Percentiles rank a stretch among this genome's conserved stretches.
These are phyloP conservation scores for Lactifluus rugatus DNA, from an alignment of 768 basidiomycete genomes.

Conservation along the genomic window DNA sequence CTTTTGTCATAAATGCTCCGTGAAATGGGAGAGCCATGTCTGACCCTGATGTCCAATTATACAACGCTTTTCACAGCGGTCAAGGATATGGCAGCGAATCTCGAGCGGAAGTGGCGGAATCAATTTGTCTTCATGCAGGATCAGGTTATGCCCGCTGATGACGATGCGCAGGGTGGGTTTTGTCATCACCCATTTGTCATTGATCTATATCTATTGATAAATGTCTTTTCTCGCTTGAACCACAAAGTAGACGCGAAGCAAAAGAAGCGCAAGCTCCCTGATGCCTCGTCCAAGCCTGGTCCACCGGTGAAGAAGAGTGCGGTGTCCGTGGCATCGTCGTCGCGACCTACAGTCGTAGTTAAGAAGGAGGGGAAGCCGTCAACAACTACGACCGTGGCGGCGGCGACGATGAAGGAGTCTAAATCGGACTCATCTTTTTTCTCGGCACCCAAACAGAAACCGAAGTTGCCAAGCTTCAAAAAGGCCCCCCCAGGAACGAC, in stretches of 20 bases:
- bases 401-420: slow-evolving; percentile 50
- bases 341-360: slow-evolving; percentile 31
- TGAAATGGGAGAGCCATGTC: slow-evolving; percentile 40
- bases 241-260: slow-evolving; percentile 24
- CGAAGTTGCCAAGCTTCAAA: slow-evolving; percentile 79
- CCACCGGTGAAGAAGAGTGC: slow-evolving; percentile 63
- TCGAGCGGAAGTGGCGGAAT: slow-evolving; percentile 75
- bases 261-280: slow-evolving; percentile 70
- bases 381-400: slow-evolving; percentile 19
- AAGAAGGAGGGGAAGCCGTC: slow-evolving; percentile 48
- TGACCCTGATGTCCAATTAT: slow-evolving; percentile 46
- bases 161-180: slow-evolving; percentile 60
- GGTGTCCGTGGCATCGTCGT: slow-evolving; percentile 34
- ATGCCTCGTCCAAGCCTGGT: slow-evolving; percentile 34
- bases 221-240: slow-evolving; percentile 24
- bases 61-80: slow-evolving; percentile 52
- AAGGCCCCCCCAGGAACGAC: slow-evolving; percentile 42
- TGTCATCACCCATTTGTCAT: slow-evolving; percentile 26
- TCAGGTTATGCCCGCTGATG: slow-evolving; percentile 31
- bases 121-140: slow-evolving; percentile 41
- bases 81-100: slow-evolving; percentile 88
- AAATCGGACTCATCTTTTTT: slow-evolving; percentile 85
- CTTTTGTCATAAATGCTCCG: slow-evolving; percentile 2
- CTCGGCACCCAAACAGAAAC: slow-evolving; percentile 76
- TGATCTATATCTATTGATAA: neutral